phyloP scores from a whole-genome alignment of 371 early-diverging fungal genomes.

The Basidiobolus meristosporus region DNA sequence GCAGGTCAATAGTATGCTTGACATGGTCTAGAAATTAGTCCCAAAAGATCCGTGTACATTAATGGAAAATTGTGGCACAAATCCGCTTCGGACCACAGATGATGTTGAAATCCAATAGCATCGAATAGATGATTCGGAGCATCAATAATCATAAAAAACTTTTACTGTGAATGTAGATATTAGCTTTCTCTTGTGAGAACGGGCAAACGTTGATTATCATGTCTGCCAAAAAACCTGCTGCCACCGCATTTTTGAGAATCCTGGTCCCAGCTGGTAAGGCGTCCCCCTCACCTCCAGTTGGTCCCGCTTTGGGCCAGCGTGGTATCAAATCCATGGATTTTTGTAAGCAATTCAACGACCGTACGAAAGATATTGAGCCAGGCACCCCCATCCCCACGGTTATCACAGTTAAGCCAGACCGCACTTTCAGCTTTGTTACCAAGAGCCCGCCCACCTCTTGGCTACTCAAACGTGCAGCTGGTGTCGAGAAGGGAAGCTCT shows the following conservation, averaged over 20 bases:
- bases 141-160: too few relatives aligned
- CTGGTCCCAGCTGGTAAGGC: slow-evolving; percentile 83
- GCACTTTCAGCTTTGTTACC: slow-evolving; percentile 71
- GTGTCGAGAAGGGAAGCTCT: slow-evolving; percentile 69
- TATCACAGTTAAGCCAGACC: slow-evolving; percentile 77
- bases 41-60: too few relatives aligned
- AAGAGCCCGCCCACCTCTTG: slow-evolving; percentile 83
- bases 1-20: too few relatives aligned
- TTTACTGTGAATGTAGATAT: too few relatives aligned
- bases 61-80: too few relatives aligned
- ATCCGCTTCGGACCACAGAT: too few relatives aligned
- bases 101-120: too few relatives aligned
- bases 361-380: slow-evolving; percentile 65
- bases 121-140: too few relatives aligned
- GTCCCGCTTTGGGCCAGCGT: slow-evolving; percentile 91
- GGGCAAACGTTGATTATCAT: too few relatives aligned
- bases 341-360: slow-evolving; percentile 94
- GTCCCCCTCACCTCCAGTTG: slow-evolving; percentile 89
- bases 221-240: neutral
- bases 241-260: slow-evolving; percentile 8
- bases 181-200: too few relatives aligned
- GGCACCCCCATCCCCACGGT: slow-evolving; percentile 74
- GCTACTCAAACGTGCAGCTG: slow-evolving; percentile 77
- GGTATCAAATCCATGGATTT: slow-evolving; percentile 98
- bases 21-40: too few relatives aligned